Conservation (phyloP, 2,329 filamentous ascomycete genomes). For the Talaromyces albobiverticillius region DNA sequence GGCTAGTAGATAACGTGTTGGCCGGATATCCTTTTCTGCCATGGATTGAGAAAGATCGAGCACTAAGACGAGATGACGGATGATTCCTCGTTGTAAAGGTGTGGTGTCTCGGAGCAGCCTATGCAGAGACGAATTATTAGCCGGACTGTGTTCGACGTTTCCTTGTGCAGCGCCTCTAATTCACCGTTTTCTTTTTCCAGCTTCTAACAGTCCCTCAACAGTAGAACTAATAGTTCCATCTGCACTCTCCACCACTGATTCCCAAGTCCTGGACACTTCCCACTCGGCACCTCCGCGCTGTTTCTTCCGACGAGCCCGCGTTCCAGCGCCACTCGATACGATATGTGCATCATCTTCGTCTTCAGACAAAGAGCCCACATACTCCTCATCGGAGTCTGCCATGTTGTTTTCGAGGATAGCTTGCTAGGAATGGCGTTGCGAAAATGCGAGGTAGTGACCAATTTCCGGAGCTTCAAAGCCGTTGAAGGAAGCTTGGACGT, state of each 20-base stretch:
- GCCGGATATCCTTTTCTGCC: conserved; percentile 90
- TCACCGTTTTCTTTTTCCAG: conserved; percentile 72
- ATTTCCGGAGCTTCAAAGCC: conserved; percentile 7
- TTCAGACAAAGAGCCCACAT: conserved; percentile 49
- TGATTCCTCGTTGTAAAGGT: conserved; percentile 92
- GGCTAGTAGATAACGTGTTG: conserved; percentile 78
- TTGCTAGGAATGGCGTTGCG: not conserved
- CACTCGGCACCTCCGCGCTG: conserved; percentile 40
- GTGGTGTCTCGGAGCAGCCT: conserved; percentile 90
- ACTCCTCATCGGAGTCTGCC: conserved; percentile 53
- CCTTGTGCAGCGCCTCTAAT: not conserved
- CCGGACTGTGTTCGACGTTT: not conserved
- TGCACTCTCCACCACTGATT: conserved; percentile 71
- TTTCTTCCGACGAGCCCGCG: conserved; percentile 36
- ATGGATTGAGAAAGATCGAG: conserved; percentile 92
- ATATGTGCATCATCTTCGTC: conserved; percentile 39
- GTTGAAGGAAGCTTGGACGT: not conserved
- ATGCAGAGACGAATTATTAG: conserved; percentile 22
- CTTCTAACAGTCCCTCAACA: conserved; percentile 72
- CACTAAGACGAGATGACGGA: conserved; percentile 89
- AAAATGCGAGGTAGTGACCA: not conserved
- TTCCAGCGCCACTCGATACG: conserved; percentile 27
- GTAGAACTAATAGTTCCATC: conserved; percentile 72
- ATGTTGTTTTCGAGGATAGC: conserved; percentile 21
- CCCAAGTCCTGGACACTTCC: conserved; percentile 54